Percentiles rank a stretch among this genome's conserved stretches.
Conservation (phyloP, 768 basidiomycete genomes). For the Suillus plorans region DNA sequence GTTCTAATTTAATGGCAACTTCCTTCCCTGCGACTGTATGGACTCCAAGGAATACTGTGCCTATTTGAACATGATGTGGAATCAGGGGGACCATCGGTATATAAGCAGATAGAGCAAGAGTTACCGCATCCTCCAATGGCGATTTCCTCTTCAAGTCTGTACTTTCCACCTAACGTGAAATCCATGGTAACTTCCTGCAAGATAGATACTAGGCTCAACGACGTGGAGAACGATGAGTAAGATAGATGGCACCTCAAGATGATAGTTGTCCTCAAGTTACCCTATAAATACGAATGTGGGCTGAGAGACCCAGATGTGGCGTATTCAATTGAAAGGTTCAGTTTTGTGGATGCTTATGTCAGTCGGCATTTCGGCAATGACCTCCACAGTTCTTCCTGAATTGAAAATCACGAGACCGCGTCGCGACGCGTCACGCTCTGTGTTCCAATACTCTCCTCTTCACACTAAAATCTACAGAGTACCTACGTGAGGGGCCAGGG, state of each 20-base stretch:
- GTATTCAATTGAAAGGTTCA: slow-evolving; percentile 7
- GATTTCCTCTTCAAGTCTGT: slow-evolving; percentile 76
- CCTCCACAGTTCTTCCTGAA: not conserved
- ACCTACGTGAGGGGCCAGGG: too few species aligned
- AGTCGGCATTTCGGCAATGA: slow-evolving; percentile 11
- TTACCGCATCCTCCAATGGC: slow-evolving; percentile 78
- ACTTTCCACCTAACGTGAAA: slow-evolving; percentile 69
- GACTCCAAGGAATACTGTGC: slow-evolving; percentile 75
- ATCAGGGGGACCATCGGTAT: slow-evolving; percentile 1
- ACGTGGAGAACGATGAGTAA: not conserved
- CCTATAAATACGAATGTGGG: not conserved
- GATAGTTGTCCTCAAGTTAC: not conserved
- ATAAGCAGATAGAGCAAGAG: slow-evolving; percentile 6
- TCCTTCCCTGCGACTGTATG: slow-evolving; percentile 82
- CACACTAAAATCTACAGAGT: too few species aligned
- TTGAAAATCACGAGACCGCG: slow-evolving; percentile 29
- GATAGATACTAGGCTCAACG: not conserved
- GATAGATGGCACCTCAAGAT: not conserved
- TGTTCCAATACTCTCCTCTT: too few species aligned
- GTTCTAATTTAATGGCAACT: slow-evolving; percentile 82
- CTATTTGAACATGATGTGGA: slow-evolving; percentile 35
- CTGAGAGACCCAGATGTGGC: slow-evolving; percentile 8
- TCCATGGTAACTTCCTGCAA: slow-evolving; percentile 22
- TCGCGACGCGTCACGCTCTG: slow-evolving; percentile 15
- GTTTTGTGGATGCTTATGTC: slow-evolving; percentile 25